Evolutionary conservation across 495 filamentous ascomycete genomes (phyloP).

Genomic region (Entonaema liquescens): DNA sequence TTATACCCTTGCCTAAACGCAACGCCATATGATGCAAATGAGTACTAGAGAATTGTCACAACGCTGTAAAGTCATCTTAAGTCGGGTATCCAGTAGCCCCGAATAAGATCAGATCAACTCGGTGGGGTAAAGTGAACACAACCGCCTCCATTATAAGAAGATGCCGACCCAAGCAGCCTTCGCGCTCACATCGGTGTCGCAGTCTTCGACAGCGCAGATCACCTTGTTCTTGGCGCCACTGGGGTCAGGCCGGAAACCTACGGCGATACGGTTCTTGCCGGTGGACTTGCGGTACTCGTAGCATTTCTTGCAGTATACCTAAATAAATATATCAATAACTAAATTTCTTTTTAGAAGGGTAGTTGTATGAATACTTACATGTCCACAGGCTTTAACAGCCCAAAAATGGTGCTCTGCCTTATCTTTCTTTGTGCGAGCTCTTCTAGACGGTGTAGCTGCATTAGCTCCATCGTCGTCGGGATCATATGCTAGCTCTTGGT

Average conservation of each 20-base stretch:
- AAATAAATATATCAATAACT: slow-evolving; percentile 11
- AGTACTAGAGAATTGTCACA: background rate
- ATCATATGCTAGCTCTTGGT: slow-evolving; percentile 57
- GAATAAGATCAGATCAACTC: background rate
- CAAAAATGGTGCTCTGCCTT: slow-evolving; percentile 60
- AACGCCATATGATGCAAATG: slow-evolving; percentile 34
- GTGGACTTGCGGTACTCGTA: slow-evolving; percentile 50
- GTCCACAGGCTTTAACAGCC: slow-evolving; percentile 60
- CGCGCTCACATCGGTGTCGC: slow-evolving; percentile 47
- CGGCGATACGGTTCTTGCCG: slow-evolving; percentile 25
- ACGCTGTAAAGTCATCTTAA: slow-evolving; percentile 5
- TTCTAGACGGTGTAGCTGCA: slow-evolving; percentile 46
- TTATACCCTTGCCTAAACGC: background rate
- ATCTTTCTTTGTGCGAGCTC: slow-evolving; percentile 51
- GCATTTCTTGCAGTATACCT: slow-evolving; percentile 60
- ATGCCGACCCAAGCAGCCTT: slow-evolving; percentile 59
- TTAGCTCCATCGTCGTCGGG: slow-evolving; percentile 44
- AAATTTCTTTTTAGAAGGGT: background rate
- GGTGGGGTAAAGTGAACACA: background rate
- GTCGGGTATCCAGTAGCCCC: slow-evolving; percentile 10
- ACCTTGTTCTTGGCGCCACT: slow-evolving; percentile 42
- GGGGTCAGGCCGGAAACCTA: slow-evolving; percentile 36
- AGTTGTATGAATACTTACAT: slow-evolving; percentile 47
- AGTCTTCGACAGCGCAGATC: slow-evolving; percentile 55
- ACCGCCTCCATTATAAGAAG: slow-evolving; percentile 41